Evolutionary conservation across 768 basidiomycete species (phyloP), one percentile per base, ranked within the genome.

Genomic region (Kondoa malvinella): DNA sequence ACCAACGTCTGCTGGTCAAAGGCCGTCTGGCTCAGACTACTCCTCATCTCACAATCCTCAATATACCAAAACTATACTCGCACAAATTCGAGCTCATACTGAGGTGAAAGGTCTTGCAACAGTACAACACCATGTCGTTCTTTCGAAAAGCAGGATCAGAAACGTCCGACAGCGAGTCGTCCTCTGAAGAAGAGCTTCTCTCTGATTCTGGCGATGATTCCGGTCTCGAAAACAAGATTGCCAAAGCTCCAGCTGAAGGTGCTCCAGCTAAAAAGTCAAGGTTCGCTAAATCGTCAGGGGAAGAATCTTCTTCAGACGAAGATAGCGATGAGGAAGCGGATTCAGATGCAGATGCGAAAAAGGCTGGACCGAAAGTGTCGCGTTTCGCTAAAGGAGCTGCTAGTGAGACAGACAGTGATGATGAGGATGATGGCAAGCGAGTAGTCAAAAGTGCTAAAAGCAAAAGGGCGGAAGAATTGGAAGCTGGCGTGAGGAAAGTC

Each of bases 381-480:
- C 71, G 77, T n/a, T 81, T 81, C 72, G 66, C 81, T 61, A 81
- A 80, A 33, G 81, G 80, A 31, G 73, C 81, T 80, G 25, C 81
- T 79, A 16, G 83, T 80, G 66, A 83, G 77, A 71, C 83, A 78
- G 75, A 75, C 32, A 75, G 75, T 16, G 87, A 88, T 58, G 88
- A 87, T 26, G 79, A 80, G 66, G 78, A 79, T 34, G 84, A 84
- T 40, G 84, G 81, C 73, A 82, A 83, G 21, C 83, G 85, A 34
- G 83, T 87, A 60, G 86, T 88, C 72, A 84, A 89, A 77, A 90
- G 88, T 75, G 92, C 94, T 56, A 87, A 87, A 73, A 89, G 92
- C 77, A 92, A 89, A 77, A 82, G 92, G 65, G 77, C 92, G 75
- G 90, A 87, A 61, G 95, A 97, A 81, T 92, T 97, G 85, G 92